Evolutionary conservation across 805 yeast species (phyloP).

Genomic region (Myxozyma geophila): DNA sequence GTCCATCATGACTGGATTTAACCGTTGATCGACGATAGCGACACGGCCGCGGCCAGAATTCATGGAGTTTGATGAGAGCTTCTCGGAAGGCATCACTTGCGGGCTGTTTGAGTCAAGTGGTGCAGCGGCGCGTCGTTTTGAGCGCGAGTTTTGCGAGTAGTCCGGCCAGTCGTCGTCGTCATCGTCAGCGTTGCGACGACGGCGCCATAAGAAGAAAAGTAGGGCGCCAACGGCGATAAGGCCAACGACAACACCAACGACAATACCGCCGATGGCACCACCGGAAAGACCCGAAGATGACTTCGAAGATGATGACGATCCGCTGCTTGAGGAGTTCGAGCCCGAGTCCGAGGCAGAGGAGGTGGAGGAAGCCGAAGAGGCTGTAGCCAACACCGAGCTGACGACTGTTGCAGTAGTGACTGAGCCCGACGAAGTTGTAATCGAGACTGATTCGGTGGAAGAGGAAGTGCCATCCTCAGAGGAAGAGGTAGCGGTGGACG

Average conservation of each 20-base stretch:
- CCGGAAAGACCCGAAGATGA: slow-evolving; percentile 37
- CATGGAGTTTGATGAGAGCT: slow-evolving; percentile 26
- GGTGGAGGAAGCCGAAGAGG: slow-evolving; percentile 13
- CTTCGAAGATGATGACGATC: slow-evolving; percentile 38
- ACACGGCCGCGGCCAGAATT: slow-evolving; percentile 28
- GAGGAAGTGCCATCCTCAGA: slow-evolving; percentile 41
- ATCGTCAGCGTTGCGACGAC: slow-evolving; percentile 50
- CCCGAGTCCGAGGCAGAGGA: slow-evolving; percentile 19
- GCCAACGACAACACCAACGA: slow-evolving; percentile 59
- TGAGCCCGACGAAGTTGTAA: slow-evolving; percentile 39
- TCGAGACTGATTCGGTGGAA: slow-evolving; percentile 36
- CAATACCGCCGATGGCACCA: slow-evolving; percentile 67
- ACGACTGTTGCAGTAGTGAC: slow-evolving; percentile 35
- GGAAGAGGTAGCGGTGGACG: slow-evolving; percentile 34
- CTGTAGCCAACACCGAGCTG: slow-evolving; percentile 32
- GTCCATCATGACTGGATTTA: slow-evolving; percentile 78
- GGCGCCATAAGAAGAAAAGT: slow-evolving; percentile 51
- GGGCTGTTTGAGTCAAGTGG: slow-evolving; percentile 3
- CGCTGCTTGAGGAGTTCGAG: slow-evolving; percentile 37
- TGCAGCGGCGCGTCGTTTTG: slow-evolving; percentile 1
- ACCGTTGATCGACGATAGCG: slow-evolving; percentile 60
- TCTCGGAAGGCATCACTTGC: slow-evolving; percentile 11
- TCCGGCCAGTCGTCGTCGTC: slow-evolving; percentile 44
- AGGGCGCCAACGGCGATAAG: slow-evolving; percentile 49
- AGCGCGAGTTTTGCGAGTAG: slow-evolving; percentile 14